Conservation (phyloP, 805 yeast species). For the Millerago galiae region DNA sequence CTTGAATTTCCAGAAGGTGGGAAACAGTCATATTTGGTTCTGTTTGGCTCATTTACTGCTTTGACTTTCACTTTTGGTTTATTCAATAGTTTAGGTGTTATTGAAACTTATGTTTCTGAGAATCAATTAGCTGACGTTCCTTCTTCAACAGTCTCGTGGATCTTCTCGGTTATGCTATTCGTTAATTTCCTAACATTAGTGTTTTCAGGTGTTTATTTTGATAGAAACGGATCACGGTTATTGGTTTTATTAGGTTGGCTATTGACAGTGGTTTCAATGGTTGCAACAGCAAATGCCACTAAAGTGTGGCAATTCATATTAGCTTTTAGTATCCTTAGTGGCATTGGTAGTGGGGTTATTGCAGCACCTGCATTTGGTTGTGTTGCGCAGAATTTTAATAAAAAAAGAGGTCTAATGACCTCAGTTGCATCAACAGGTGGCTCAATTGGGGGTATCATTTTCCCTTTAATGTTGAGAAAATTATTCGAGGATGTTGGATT, state of each 20-base stretch:
- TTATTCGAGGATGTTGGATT: slow-evolving; percentile 42
- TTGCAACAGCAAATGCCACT: slow-evolving; percentile 44
- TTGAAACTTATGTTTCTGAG: slow-evolving; percentile 50
- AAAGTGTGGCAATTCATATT: slow-evolving; percentile 54
- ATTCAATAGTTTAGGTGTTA: slow-evolving; percentile 53
- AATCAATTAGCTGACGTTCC: slow-evolving; percentile 44
- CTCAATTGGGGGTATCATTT: slow-evolving; percentile 46
- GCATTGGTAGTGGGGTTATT: slow-evolving; percentile 51
- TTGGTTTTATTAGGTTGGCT: slow-evolving; percentile 37
- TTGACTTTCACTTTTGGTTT: slow-evolving; percentile 48
- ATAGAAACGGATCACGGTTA: slow-evolving; percentile 40
- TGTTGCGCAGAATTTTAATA: slow-evolving; percentile 57
- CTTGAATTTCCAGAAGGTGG: slow-evolving; percentile 55
- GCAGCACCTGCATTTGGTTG: slow-evolving; percentile 54
- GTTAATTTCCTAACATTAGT: slow-evolving; percentile 43
- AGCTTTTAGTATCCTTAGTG: slow-evolving; percentile 47
- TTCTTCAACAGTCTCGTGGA: slow-evolving; percentile 52
- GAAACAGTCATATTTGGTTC: slow-evolving; percentile 44
- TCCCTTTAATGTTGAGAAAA: slow-evolving; percentile 45
- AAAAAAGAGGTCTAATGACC: slow-evolving; percentile 48
- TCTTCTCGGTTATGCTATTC: slow-evolving; percentile 51
- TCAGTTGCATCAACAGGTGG: slow-evolving; percentile 47
- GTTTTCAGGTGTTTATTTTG: slow-evolving; percentile 52
- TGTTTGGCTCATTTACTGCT: slow-evolving; percentile 54
- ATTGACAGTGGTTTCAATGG: slow-evolving; percentile 39